phyloP scores from a whole-genome alignment of 2,329 filamentous ascomycete genomes.

The Endoconidiophora laricicola region DNA sequence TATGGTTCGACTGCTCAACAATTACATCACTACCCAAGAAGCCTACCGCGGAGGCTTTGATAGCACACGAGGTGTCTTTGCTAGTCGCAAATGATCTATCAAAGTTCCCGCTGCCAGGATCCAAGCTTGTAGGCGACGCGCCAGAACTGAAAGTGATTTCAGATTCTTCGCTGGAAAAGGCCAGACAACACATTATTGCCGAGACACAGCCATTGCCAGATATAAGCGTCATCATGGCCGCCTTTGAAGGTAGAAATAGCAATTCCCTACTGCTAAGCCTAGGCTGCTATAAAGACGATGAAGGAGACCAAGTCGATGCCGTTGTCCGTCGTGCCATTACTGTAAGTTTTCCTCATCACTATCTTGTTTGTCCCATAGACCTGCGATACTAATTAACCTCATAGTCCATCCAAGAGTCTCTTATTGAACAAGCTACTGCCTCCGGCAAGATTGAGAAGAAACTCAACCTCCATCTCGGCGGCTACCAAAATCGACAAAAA shows the following conservation, averaged over 20 bases:
- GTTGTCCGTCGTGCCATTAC: conserved; percentile 59
- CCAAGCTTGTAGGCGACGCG: conserved; percentile 46
- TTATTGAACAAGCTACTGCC: conserved; percentile 57
- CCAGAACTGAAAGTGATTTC: conserved; percentile 45
- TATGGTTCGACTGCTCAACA: conserved; percentile 50
- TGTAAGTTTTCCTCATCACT: conserved; percentile 27
- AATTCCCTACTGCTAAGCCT: conserved; percentile 57
- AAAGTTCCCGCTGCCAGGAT: conserved; percentile 54
- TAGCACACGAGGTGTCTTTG: conserved; percentile 61
- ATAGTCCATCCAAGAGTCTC: conserved; percentile 53
- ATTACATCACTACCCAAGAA: conserved; percentile 36
- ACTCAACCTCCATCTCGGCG: conserved; percentile 69
- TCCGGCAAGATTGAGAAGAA: conserved; percentile 89
- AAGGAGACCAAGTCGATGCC: conserved; percentile 48
- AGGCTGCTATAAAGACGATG: conserved; percentile 62
- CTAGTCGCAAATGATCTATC: conserved; percentile 70
- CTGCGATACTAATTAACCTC: conserved; percentile 7
- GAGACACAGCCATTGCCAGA: conserved; percentile 41
- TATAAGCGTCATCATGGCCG: conserved; percentile 33
- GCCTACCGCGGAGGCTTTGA: conserved; percentile 48
- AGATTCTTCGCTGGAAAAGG: conserved; percentile 56
- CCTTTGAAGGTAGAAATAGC: conserved; percentile 36
- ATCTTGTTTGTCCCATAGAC: background rate
- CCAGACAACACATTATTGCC: conserved; percentile 57
- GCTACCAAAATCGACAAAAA: conserved; percentile 76